Percentiles rank a stretch among this genome's conserved stretches.
phyloP scores from a whole-genome alignment of 129 eudicot genomes.

The Escallonia herrerae region DNA sequence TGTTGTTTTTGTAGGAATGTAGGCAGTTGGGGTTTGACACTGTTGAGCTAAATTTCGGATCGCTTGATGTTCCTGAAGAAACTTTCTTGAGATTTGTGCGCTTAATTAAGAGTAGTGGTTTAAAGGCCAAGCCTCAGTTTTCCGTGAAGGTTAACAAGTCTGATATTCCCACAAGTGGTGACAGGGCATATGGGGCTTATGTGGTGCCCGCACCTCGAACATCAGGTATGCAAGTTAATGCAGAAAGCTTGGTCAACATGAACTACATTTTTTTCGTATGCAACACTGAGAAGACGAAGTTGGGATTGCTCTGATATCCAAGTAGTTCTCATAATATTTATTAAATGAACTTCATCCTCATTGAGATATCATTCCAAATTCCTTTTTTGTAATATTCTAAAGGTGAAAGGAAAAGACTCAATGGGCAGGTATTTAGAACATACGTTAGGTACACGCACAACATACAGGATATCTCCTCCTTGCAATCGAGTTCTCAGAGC shows the following conservation, averaged over 20 bases:
- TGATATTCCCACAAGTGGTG: slow-evolving; percentile 43
- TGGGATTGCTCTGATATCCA: too few relatives aligned
- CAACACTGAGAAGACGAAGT: too few relatives aligned
- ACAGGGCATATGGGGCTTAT: slow-evolving; percentile 76
- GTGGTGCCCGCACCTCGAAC: slow-evolving; percentile 56
- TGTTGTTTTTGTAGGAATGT: slow-evolving; percentile 56
- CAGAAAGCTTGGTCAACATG: background rate
- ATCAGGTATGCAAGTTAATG: slow-evolving; percentile 49
- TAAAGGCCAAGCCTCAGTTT: slow-evolving; percentile 77
- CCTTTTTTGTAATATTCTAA: too few relatives aligned
- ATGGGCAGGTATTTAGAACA: too few relatives aligned
- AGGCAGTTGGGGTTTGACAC: slow-evolving; percentile 87
- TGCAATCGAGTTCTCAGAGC: too few relatives aligned
- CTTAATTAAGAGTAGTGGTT: slow-evolving; percentile 69
- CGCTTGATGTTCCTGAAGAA: slow-evolving; percentile 86
- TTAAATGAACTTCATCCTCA: too few relatives aligned
- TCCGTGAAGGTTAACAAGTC: slow-evolving; percentile 69
- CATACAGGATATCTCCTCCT: too few relatives aligned
- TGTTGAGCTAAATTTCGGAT: slow-evolving; percentile 60
- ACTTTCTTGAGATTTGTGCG: slow-evolving; percentile 75
- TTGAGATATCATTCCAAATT: too few relatives aligned
- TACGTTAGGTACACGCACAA: too few relatives aligned
- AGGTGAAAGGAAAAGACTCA: too few relatives aligned
- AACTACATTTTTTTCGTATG: too few relatives aligned
- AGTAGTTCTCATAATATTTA: too few relatives aligned